A percentile compares a stretch with the other conserved stretches of the same genome.
phyloP scores from a whole-genome alignment of 164 flowering plant species.

The Nelumbo lutea region DNA sequence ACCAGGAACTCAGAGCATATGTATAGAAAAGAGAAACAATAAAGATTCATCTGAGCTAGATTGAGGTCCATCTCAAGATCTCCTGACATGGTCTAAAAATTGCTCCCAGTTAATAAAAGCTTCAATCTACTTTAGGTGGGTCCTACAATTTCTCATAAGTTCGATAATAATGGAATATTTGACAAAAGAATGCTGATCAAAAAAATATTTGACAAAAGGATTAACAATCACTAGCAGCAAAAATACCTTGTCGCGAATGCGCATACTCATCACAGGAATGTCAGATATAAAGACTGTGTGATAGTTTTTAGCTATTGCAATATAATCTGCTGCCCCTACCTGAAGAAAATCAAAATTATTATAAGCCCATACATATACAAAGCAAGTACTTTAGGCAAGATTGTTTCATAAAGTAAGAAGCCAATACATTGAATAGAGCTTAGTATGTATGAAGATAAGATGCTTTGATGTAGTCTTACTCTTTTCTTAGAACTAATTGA shows the following conservation, averaged over 20 bases:
- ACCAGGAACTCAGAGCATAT: background rate
- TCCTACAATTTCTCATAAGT: background rate
- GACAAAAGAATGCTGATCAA: background rate
- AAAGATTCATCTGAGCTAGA: background rate
- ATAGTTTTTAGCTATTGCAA: conserved; percentile 78
- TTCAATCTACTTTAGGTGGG: background rate
- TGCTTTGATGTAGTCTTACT: background rate
- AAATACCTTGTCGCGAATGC: conserved; percentile 88
- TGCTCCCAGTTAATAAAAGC: background rate
- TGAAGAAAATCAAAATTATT: conserved; percentile 19
- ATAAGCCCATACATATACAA: background rate
- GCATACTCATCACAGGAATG: conserved; percentile 95
- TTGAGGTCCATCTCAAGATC: background rate
- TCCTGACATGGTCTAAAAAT: background rate
- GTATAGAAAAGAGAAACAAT: background rate
- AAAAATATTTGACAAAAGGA: background rate
- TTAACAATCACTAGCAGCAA: background rate
- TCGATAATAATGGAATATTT: background rate
- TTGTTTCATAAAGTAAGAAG: background rate
- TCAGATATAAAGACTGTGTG: conserved; percentile 88
- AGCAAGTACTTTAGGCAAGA: background rate
- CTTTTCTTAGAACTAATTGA: background rate
- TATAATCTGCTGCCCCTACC: conserved; percentile 98
- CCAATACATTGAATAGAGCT: background rate
- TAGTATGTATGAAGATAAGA: background rate